Percentiles rank a stretch among this genome's conserved stretches.
These are phyloP conservation scores for Colletotrichum liaoningense DNA, from an alignment of 2,329 filamentous ascomycete genomes.

Conservation along the genomic window DNA sequence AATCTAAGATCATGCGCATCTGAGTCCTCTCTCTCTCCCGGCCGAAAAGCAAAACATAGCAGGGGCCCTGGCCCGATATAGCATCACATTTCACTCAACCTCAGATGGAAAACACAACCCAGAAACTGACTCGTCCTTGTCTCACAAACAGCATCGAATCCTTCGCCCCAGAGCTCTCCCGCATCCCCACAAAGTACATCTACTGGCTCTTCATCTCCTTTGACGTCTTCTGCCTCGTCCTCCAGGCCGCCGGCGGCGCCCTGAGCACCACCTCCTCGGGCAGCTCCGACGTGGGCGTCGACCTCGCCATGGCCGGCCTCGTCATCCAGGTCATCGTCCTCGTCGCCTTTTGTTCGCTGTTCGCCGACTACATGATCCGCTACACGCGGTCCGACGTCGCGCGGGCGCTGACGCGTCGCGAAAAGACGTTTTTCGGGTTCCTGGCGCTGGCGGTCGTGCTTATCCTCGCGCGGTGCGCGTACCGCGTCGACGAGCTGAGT, in stretches of 20 bases:
- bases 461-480: conserved; percentile 71
- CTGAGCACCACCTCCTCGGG: conserved; percentile 58
- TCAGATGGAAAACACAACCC: not conserved
- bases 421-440: conserved; percentile 61
- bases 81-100: not conserved
- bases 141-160: conserved; percentile 48
- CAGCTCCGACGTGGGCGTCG: conserved; percentile 53
- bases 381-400: conserved; percentile 41
- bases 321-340: conserved; percentile 69
- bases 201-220: conserved; percentile 63
- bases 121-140: not conserved
- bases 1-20: not conserved
- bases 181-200: conserved; percentile 52
- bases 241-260: conserved; percentile 68
- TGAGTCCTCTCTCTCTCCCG: not conserved
- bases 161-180: conserved; percentile 51
- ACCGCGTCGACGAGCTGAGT: conserved; percentile 73
- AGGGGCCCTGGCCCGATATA: not conserved
- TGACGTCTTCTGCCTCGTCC: conserved; percentile 64
- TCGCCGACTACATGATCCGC: conserved; percentile 60
- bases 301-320: conserved; percentile 61
- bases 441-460: conserved; percentile 65
- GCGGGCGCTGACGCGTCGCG: conserved; percentile 39
- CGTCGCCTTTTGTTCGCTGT: conserved; percentile 60
- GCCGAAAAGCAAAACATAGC: not conserved